phyloP scores from a whole-genome alignment of 208 protist genomes.

The Trypanosoma caninum region DNA sequence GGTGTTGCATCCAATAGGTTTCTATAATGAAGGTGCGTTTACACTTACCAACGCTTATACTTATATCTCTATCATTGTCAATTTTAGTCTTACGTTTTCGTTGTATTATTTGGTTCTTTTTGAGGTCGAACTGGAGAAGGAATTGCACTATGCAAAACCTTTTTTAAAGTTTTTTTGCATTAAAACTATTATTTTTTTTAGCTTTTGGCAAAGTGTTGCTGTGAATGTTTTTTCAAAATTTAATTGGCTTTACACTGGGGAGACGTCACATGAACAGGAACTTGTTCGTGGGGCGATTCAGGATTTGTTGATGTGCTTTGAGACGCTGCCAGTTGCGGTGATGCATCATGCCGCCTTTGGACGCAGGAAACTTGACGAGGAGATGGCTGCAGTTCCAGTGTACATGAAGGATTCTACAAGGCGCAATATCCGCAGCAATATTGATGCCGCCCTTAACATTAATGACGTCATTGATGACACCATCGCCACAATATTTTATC shows the following conservation, averaged over 20 bases:
- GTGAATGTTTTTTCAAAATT: conserved; percentile 48
- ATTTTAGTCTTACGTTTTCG: conserved; percentile 72
- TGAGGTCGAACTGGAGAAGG: conserved; percentile 72
- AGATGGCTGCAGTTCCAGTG: conserved; percentile 73
- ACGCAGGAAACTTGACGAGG: conserved; percentile 61
- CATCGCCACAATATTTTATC: conserved; percentile 81
- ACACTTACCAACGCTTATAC: conserved; percentile 66
- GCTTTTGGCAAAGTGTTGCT: conserved; percentile 81
- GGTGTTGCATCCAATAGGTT: conserved; percentile 48
- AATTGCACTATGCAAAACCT: conserved; percentile 80
- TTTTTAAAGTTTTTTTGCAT: conserved; percentile 88
- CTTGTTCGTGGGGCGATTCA: conserved; percentile 55
- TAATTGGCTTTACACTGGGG: conserved; percentile 49
- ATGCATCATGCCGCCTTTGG: conserved; percentile 79
- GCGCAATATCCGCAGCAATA: conserved; percentile 56
- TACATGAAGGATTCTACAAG: conserved; percentile 78
- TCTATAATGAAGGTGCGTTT: conserved; percentile 74
- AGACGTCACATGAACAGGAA: conserved; percentile 35
- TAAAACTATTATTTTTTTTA: conserved; percentile 90
- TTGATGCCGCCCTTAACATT: conserved; percentile 70
- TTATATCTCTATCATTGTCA: conserved; percentile 80
- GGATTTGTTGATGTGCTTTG: conserved; percentile 85
- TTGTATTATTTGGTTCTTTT: conserved; percentile 90
- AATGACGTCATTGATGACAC: conserved; percentile 83
- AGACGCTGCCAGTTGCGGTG: conserved; percentile 78